Conservation (phyloP, 2,329 filamentous ascomycete genomes). For the Neofusicoccum sp. region DNA sequence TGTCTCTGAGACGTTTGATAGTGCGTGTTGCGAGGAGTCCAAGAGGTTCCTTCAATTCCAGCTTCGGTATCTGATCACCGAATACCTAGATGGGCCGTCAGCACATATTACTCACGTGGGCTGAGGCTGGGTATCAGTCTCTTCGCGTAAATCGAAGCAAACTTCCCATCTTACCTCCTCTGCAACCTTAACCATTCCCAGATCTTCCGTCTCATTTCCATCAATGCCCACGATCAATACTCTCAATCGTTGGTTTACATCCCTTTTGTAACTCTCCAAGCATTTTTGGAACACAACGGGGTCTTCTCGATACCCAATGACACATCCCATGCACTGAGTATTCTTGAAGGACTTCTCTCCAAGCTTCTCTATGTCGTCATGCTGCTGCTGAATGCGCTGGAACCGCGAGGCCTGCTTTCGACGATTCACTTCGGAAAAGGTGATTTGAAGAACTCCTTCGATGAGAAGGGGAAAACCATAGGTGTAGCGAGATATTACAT, state of each 20-base stretch:
- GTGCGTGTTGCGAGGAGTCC: too few species aligned
- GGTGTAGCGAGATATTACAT: background rate
- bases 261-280: slow-evolving; percentile 34
- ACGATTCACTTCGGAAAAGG: background rate
- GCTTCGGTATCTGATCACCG: too few species aligned
- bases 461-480: background rate
- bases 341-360: background rate
- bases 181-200: slow-evolving; percentile 35
- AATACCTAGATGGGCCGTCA: too few species aligned
- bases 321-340: slow-evolving; percentile 30
- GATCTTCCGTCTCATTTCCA: slow-evolving; percentile 32
- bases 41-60: too few species aligned
- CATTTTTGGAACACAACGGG: slow-evolving; percentile 32
- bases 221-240: slow-evolving; percentile 33
- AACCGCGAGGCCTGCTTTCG: background rate
- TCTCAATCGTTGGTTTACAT: slow-evolving; percentile 28
- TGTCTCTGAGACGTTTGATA: too few species aligned
- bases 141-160: too few species aligned
- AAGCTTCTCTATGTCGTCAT: background rate
- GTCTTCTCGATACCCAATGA: slow-evolving; percentile 39
- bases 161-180: slow-evolving; percentile 26
- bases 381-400: background rate
- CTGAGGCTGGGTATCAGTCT: too few species aligned
- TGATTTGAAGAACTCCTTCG: background rate
- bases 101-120: too few species aligned